phyloP scores from a whole-genome alignment of 164 flowering plant genomes.

The Vitis vinifera region DNA sequence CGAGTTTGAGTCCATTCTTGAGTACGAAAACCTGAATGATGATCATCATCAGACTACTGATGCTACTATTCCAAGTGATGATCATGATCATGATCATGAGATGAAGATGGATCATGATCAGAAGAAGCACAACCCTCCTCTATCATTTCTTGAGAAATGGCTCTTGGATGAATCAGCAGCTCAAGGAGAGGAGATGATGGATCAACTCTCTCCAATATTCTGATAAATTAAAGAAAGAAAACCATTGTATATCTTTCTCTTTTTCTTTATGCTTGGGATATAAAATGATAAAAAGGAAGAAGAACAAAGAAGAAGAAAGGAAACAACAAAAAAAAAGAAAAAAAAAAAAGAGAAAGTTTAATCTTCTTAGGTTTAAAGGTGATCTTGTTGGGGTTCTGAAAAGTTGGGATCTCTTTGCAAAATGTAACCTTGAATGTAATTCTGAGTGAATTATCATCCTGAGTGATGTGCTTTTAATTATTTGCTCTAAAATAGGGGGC shows the following conservation, averaged over 20 bases:
- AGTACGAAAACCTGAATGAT: conserved; percentile 47
- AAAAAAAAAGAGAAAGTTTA: not conserved
- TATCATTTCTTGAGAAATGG: conserved; percentile 65
- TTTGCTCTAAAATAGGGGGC: too few species aligned
- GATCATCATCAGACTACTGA: conserved; percentile 43
- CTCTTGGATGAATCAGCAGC: conserved; percentile 47
- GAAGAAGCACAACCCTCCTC: conserved; percentile 35
- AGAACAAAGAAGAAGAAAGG: too few species aligned
- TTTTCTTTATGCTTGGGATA: not conserved
- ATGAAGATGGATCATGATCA: not conserved
- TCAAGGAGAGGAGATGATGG: conserved; percentile 59
- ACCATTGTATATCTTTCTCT: not conserved
- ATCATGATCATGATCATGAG: not conserved
- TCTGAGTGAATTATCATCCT: not conserved
- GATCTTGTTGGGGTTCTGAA: conserved; percentile 16
- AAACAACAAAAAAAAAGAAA: not conserved
- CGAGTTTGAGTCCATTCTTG: conserved; percentile 53
- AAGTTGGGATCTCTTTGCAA: conserved; percentile 19
- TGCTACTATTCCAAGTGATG: conserved; percentile 15
- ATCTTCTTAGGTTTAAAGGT: not conserved
- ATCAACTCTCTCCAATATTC: conserved; percentile 50
- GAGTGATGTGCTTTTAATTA: too few species aligned
- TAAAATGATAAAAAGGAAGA: not conserved
- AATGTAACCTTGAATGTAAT: conserved; percentile 12
- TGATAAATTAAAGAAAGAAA: conserved; percentile 13